phyloP scores from a whole-genome alignment of 106 monocot species.

The Allium cepa region DNA sequence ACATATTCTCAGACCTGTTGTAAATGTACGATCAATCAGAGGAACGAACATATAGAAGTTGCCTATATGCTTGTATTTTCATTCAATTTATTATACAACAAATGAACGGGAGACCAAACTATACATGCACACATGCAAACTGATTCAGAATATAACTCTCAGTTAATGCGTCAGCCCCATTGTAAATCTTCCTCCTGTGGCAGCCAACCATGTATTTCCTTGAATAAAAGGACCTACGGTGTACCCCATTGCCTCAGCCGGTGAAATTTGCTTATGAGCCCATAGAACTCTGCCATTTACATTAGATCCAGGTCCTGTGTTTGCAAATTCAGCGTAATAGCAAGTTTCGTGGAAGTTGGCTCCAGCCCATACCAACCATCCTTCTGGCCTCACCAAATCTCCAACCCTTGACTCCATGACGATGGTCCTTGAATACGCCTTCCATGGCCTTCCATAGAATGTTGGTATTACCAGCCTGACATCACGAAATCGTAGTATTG shows the following conservation, averaged over 20 bases:
- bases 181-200: not conserved
- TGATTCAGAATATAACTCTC: too few relatives aligned
- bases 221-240: constrained; percentile 2
- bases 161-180: not conserved
- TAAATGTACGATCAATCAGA: too few relatives aligned
- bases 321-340: constrained; percentile 40
- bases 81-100: too few relatives aligned
- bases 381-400: constrained; percentile 23
- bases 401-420: constrained; percentile 29
- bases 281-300: constrained; percentile 15
- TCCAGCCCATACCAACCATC: constrained; percentile 22
- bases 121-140: too few relatives aligned
- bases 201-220: constrained; percentile 6
- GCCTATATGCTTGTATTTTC: too few relatives aligned
- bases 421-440: constrained; percentile 23
- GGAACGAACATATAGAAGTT: too few relatives aligned
- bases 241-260: constrained; percentile 11
- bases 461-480: constrained; percentile 9
- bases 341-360: constrained; percentile 4
- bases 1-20: too few relatives aligned
- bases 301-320: constrained; percentile 14
- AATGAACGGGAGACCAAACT: too few relatives aligned
- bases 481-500: too few relatives aligned
- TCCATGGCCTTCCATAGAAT: constrained; percentile 46
- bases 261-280: not conserved